Evolutionary conservation across 495 filamentous ascomycete species (phyloP), one percentile per base, ranked within the genome.

Genomic region (Neurospora terricola): DNA sequence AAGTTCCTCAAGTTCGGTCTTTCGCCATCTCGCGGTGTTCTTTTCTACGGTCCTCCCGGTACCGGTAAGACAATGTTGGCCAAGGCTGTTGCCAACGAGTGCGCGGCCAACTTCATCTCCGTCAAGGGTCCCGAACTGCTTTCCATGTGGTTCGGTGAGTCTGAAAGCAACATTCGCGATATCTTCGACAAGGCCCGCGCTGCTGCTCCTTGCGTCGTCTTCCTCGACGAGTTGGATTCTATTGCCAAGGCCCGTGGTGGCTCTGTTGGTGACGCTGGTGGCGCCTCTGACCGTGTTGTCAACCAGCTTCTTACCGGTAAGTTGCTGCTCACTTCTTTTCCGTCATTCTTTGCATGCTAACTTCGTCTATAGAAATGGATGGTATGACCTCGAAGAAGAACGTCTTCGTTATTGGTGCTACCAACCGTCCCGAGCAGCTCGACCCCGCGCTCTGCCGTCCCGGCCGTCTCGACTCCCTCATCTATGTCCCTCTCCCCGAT

Each of bases 311-410:
- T 99, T 81, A 99, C 96, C 72, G 94, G 93, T 95, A 89, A 88
- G 90, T 84, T 79, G 75, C 12, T 38, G 21, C 43, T 12, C 14
- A 11, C 36, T 38, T 14, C 12, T 38, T 12, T 38, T 12, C 11
- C n/a, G 42, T 27, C 7, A 14, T 30, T 11, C 18, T 48, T n/a
- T 8, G 23, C 14, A 39, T 70, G 76, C 89, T 91, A 85, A 90
- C 78, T 39, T 27, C 9, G 4, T 72, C 48, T 77, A 43, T 79
- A 95, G 94, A 97, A 89, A 97, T 97, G 94, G 94, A 97, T 77
- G 94, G 94, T 78, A 97, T 97, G 94, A 98, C 96, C 69, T 97
- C 95, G 9, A 99, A 99, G 93, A 99, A 99, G 92, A 99, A 99
- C 84, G 96, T 99, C 77, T 99, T 99, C 86, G 96, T 99, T 77